Base-by-base conservation (phyloP, 805 yeast genomes). In the Yarrowia sp. region DNA sequence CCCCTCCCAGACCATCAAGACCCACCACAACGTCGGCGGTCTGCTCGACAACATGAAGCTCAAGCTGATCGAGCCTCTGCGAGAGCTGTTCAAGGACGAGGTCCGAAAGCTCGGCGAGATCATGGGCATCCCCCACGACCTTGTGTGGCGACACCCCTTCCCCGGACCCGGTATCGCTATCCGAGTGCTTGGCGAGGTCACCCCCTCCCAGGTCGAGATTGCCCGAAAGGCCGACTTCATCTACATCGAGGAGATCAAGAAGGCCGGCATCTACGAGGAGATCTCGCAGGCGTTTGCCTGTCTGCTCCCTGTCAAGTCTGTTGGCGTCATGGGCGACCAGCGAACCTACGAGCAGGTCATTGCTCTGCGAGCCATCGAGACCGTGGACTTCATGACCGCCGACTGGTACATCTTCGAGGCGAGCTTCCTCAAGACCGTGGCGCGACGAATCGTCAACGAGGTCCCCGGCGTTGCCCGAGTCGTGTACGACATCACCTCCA, bases 151-250 rank as follows among this genome's bases (percentile, higher is more conserved):
- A 82, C 99, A 94, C 75, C 99, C 99, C 63, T 94, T 94, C 96
- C 99, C 99, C 71, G 99, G 99, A 74, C 99, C 99, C 75, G 99
- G 99, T 80, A 88, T 94, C 73, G 99, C 97, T 69, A 94, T 94
- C 76, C 87, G 99, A 78, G 96, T 94, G 62, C 81, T 94, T 53
- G 99, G 99, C 69, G 98, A 93, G 79, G 98, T 94, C 66, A 89
- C 97, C 64, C 88, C 84, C 68, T 85, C 81, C 67, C 99, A 94
- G 80, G 94, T 94, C 63, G 93, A 85, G 73, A 94, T 94, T 73
- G 99, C 98, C 46, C 88, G 98, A 78, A 93, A 90, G 74, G 99
- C 99, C 65, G 99, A 94, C 76, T 81, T 80, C 76, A 94, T 94
- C 71, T 94, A 89, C 82, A 94, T 94, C 72, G 96, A 89, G 77